Evolutionary conservation across 2,329 filamentous ascomycete genomes (phyloP).

Genomic region (Xylaria sp.): DNA sequence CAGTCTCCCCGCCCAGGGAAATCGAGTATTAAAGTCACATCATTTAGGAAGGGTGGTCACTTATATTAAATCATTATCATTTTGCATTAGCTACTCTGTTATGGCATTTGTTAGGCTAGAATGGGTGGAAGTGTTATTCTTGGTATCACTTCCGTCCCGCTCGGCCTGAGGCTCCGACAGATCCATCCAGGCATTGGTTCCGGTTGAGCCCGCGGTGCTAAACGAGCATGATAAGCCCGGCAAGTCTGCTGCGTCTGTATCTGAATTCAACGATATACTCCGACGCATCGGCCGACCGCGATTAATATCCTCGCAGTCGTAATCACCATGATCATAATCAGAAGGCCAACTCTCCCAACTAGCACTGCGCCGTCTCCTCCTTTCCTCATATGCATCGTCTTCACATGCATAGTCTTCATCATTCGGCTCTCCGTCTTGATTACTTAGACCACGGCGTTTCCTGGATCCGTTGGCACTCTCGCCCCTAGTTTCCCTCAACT

Average conservation of each 20-base stretch:
- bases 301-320: not conserved
- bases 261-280: not conserved
- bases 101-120: too few species aligned
- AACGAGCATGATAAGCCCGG: constrained; percentile 7
- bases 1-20: too few species aligned
- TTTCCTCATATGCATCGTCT: constrained; percentile 8
- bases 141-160: not conserved
- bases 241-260: constrained; percentile 6
- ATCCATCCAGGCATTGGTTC: not conserved
- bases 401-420: constrained; percentile 1
- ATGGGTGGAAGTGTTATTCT: not conserved
- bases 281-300: not conserved
- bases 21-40: too few species aligned
- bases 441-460: constrained; percentile 9
- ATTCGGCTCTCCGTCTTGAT: constrained; percentile 6
- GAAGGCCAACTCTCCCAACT: constrained; percentile 1
- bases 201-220: constrained; percentile 3
- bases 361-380: constrained; percentile 3
- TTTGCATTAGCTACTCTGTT: too few species aligned
- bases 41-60: too few species aligned
- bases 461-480: not conserved
- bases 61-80: too few species aligned
- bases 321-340: not conserved
- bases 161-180: not conserved
- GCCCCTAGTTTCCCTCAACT: not conserved